Evolutionary conservation across 345 rosid genomes (phyloP).

Genomic region (Arabidopsis suecica): DNA sequence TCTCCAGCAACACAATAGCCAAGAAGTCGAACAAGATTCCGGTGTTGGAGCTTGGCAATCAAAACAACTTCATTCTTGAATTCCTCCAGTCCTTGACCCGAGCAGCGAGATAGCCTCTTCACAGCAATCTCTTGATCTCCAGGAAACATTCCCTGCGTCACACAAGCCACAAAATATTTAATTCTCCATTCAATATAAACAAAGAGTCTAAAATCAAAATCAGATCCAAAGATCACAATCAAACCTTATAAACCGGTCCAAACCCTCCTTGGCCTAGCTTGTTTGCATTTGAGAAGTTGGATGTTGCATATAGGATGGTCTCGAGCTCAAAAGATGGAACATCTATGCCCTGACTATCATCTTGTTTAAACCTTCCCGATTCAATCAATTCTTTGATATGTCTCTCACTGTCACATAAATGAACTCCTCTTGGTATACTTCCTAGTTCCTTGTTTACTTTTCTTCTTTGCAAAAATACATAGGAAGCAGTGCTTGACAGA

Average conservation of each 20-base stretch:
- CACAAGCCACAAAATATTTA: not conserved
- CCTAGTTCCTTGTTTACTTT: constrained; percentile 46
- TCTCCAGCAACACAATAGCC: constrained; percentile 66
- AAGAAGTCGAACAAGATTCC: constrained; percentile 70
- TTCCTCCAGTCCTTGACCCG: constrained; percentile 71
- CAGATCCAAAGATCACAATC: not conserved
- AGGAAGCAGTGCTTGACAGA: constrained; percentile 48
- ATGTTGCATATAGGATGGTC: constrained; percentile 65
- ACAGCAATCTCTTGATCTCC: constrained; percentile 63
- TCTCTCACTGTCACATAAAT: constrained; percentile 54
- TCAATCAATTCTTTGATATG: constrained; percentile 59
- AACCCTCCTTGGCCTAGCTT: constrained; percentile 81
- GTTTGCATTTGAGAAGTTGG: constrained; percentile 64
- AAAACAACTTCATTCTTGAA: constrained; percentile 67
- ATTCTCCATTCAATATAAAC: not conserved
- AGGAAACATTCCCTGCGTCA: constrained; percentile 53
- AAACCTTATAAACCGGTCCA: constrained; percentile 79
- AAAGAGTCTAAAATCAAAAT: not conserved
- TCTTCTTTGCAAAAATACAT: constrained; percentile 50
- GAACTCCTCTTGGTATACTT: constrained; percentile 47
- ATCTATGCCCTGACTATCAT: constrained; percentile 54
- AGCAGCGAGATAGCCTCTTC: constrained; percentile 60
- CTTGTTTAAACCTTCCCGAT: constrained; percentile 56
- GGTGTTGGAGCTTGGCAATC: constrained; percentile 75
- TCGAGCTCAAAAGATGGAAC: constrained; percentile 62